Evolutionary conservation across 2,329 filamentous ascomycete genomes (phyloP).

Genomic region (Colletotrichum viniferum): DNA sequence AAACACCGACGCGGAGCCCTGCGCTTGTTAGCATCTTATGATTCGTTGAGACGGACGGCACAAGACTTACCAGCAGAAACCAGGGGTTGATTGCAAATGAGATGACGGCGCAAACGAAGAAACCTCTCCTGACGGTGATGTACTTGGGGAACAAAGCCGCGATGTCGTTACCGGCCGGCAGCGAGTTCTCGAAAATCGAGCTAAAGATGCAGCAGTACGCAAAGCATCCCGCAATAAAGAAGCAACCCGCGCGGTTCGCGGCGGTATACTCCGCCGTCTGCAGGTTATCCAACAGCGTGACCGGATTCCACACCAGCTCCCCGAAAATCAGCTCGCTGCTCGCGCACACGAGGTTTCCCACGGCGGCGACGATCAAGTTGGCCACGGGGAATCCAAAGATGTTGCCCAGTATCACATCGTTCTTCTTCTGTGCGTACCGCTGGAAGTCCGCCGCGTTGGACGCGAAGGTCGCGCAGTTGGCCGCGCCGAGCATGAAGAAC

Average conservation of each 20-base stretch:
- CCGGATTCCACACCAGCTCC: slow-evolving; percentile 26
- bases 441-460: slow-evolving; percentile 48
- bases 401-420: slow-evolving; percentile 44
- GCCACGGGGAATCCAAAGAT: slow-evolving; percentile 43
- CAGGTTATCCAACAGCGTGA: slow-evolving; percentile 37
- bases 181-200: slow-evolving; percentile 46
- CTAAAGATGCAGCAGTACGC: slow-evolving; percentile 47
- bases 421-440: slow-evolving; percentile 42
- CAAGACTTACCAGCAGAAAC: slow-evolving; percentile 41
- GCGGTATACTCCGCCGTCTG: slow-evolving; percentile 36
- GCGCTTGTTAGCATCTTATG: slow-evolving; percentile 35
- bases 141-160: slow-evolving; percentile 40
- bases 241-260: slow-evolving; percentile 39
- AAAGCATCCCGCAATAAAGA: slow-evolving; percentile 45
- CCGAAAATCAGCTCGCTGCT: slow-evolving; percentile 28
- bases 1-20: slow-evolving; percentile 37
- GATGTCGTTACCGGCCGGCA: slow-evolving; percentile 45
- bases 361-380: slow-evolving; percentile 38
- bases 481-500: slow-evolving; percentile 39
- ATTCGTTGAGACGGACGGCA: slow-evolving; percentile 35
- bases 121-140: slow-evolving; percentile 42
- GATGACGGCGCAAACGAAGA: slow-evolving; percentile 39
- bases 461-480: slow-evolving; percentile 40
- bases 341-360: slow-evolving; percentile 43
- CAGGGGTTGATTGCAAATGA: slow-evolving; percentile 42